Evolutionary conservation across 2,329 filamentous ascomycete species (phyloP), one percentile per base, ranked within the genome.

Genomic region (Chaetomium strumarium): DNA sequence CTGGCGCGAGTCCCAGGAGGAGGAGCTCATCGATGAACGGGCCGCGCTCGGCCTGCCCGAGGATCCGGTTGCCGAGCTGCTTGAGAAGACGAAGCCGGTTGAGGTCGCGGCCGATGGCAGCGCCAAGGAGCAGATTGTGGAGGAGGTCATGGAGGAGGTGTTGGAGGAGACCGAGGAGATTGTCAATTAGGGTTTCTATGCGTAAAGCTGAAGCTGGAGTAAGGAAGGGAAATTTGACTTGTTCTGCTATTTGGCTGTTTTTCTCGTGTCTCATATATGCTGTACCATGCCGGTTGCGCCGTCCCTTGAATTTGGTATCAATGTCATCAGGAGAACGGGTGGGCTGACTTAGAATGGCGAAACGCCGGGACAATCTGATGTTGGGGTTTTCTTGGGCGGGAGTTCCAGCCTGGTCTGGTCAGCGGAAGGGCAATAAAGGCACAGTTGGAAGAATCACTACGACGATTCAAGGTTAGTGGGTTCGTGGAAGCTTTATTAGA

Each of bases 61-160:
- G 55, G 77, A 89, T 61, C 80, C 79, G 33, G 77, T 83, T 49
- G 83, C 84, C 62, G 78, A 76, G 57, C 72, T 85, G 33, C 71
- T 83, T 56, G 24, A 24, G 24, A 78, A 81, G 62, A 73, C 77
- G 53, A 78, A 81, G 70, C 76, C 75, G 44, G 72, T 70, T 52
- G 65, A 73, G 51, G 67, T 80, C 54, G 74, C 79, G 67, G 76
- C 75, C 14, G 80, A 79, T 39, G 81, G 82, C 61, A 81, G 91
- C 75, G 86, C 89, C 62, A 83, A 89, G 60, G 86, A 90, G 72
- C 88, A 92, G 75, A 86, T 90, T 62, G 83, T 89, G 58, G 86
- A 90, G 73, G 88, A 92, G 75, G 86, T 89, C 62, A 84, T 89
- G 60, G 86, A 90, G 73, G 91, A 96, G 74, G 92, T 84, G 19